These are phyloP conservation scores for Huntiella omanensis DNA, from an alignment of 2,329 filamentous ascomycete species.

Conservation along the genomic window DNA sequence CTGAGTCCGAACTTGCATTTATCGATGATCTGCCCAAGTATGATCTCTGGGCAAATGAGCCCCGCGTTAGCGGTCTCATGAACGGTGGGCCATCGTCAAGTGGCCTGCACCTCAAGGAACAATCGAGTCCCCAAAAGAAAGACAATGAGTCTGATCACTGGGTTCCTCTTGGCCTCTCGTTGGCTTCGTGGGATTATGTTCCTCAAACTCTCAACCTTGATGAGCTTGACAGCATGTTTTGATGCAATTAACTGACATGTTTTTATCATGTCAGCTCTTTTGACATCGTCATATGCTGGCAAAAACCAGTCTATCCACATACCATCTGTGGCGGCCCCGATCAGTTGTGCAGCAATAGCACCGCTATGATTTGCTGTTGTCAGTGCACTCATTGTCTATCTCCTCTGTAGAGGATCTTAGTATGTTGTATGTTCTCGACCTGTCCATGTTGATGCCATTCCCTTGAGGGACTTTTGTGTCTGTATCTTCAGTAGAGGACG, in stretches of 20 bases:
- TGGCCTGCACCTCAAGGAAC: neutral
- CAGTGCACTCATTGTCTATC: neutral
- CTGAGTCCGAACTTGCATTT: conserved; percentile 18
- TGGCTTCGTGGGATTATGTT: conserved; percentile 41
- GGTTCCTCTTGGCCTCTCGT: conserved; percentile 14
- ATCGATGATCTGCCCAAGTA: conserved; percentile 22
- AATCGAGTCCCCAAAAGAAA: conserved; percentile 16
- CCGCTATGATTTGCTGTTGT: too few species aligned
- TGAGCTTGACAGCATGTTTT: conserved; percentile 76
- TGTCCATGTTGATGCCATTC: too few species aligned
- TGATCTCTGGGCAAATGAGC: conserved; percentile 12
- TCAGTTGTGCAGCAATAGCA: too few species aligned
- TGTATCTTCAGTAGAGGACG: neutral
- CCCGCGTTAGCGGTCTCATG: conserved; percentile 20
- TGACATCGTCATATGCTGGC: too few species aligned
- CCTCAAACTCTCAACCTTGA: conserved; percentile 84
- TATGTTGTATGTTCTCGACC: neutral
- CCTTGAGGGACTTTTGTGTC: too few species aligned
- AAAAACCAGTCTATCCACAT: neutral
- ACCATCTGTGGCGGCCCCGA: neutral
- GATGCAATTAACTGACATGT: conserved; percentile 38
- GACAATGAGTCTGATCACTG: conserved; percentile 24
- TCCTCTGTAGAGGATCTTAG: neutral
- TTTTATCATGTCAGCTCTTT: too few species aligned
- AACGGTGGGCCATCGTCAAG: conserved; percentile 13